Evolutionary conservation across 495 filamentous ascomycete genomes (phyloP).

Genomic region (Penicillium alfredii): DNA sequence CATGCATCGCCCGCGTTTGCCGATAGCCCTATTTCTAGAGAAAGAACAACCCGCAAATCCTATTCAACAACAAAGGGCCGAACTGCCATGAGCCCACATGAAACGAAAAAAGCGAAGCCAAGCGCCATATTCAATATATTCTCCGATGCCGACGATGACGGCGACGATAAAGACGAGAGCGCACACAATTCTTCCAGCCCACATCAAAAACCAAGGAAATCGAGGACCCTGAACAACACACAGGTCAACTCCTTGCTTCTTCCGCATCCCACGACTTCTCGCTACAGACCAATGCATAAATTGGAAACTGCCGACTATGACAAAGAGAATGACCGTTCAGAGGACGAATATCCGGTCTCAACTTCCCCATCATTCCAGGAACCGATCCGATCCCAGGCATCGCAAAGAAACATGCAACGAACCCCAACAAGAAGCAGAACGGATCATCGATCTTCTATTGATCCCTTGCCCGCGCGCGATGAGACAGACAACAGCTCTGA

Average conservation of each 20-base stretch:
- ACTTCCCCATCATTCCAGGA: too few relatives aligned
- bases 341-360: conserved; percentile 12
- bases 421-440: conserved; percentile 11
- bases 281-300: conserved; percentile 21
- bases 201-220: conserved; percentile 18
- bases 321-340: conserved; percentile 40
- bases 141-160: conserved; percentile 21
- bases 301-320: conserved; percentile 33
- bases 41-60: not conserved
- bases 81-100: too few relatives aligned
- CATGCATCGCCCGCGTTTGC: not conserved
- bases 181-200: conserved; percentile 6
- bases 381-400: too few relatives aligned
- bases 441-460: conserved; percentile 5
- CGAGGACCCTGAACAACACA: conserved; percentile 23
- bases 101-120: conserved; percentile 11
- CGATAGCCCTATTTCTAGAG: not conserved
- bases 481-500: conserved; percentile 18
- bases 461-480: conserved; percentile 11
- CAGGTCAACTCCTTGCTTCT: conserved; percentile 36
- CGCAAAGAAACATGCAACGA: conserved; percentile 9
- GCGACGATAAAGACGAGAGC: conserved; percentile 16
- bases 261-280: conserved; percentile 19
- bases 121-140: conserved; percentile 30
- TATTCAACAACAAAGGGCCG: too few relatives aligned